Base-by-base conservation (phyloP, 2,329 filamentous ascomycete species). In the Ceratocystis destructans region DNA sequence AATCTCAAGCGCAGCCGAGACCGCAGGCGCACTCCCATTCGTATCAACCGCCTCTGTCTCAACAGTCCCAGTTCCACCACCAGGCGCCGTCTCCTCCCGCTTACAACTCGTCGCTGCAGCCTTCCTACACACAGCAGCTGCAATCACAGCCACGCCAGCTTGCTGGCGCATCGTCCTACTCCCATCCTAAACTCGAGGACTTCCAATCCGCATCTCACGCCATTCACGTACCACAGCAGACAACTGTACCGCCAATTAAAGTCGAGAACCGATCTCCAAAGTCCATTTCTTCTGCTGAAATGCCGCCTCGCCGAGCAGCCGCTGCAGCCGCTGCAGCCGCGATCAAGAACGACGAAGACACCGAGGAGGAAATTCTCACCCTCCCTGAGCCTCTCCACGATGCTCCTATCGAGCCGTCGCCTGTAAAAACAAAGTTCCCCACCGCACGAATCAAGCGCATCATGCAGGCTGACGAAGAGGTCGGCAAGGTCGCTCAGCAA, bases 381-480 rank as follows among this genome's bases (percentile, higher is more conserved):
- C 57, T 59, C 20, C 10, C 66, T 22, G 33, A 44, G 48, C 65
- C 59, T 46, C 17, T 62, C 6, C 31, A 50, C 15, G 61, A 33
- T 37, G 74, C 76, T 37, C 74, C 75, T 55, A 76, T 83, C 71
- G 85, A 77, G 75, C 83, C 75, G 77, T 96, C 77, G 76, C 81
- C 90, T 55, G 90, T 99, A 71, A 89, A 85, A 76, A 97, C 93
- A 44, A 96, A 96, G 73, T 99, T 99, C 73, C 94, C 94, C 1
- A 96, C 96, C 41, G 94, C 94, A 15, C 84, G 94, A 69, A 99
- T 99, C 79, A 99, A 99, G 81, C 86, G 94, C 64, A 97, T 99
- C 72, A 97, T 99, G 94, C 94, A 99, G 77, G 93, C 93, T 10
- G 94, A 99, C 73, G 94, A 99, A 73, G 94, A 99, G 74, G 92